Evolutionary conservation across 148 eudicot species (phyloP), one percentile per base, ranked within the genome.

Genomic region (Cornus kousa): DNA sequence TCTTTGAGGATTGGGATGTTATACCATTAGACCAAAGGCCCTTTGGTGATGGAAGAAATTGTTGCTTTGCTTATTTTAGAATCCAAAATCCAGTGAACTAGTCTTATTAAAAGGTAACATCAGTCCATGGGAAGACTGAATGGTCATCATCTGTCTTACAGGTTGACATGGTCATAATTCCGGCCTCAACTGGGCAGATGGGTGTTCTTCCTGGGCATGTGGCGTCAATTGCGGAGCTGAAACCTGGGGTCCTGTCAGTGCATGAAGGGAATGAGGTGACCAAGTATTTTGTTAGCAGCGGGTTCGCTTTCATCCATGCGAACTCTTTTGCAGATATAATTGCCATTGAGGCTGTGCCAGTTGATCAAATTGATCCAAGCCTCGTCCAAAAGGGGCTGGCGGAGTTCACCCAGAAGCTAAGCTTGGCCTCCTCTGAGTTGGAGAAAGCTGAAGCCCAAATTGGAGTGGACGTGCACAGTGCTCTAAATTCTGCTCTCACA

Each of bases 381-480:
- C 85, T 83, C 76, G 93, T 90, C 37, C 92, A 91, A 77, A 91
- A 90, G 82, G 90, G 90, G 70, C 89, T 91, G 39, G 87, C 90
- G 0, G 97, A 90, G 67, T 90, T 86, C 84, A 90, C 88, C 55
- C 97, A 90, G 87, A 93, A 91, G 77, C 88, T 90, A 82, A 86
- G 75, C 81, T 82, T 90, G 6, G 95, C 97, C 20, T 76, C 92
- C 24, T 89, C 94, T 35, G 97, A 91, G 76, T 67, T 90, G 86
- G 97, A 93, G 85, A 91, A 88, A 87, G 94, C 94, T 65, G 94
- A 93, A 91, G 92, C 94, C 70, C 97, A 91, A 75, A 91, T 92
- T 59, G 97, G 91, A 39, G 85, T 93, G 14, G 91, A 93, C 74
- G 89, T 91, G 75, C 88, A 89, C 76, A 91, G 89, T 83, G 93